phyloP scores from a whole-genome alignment of 129 eudicot species.

The Tanacetum coccineum region DNA sequence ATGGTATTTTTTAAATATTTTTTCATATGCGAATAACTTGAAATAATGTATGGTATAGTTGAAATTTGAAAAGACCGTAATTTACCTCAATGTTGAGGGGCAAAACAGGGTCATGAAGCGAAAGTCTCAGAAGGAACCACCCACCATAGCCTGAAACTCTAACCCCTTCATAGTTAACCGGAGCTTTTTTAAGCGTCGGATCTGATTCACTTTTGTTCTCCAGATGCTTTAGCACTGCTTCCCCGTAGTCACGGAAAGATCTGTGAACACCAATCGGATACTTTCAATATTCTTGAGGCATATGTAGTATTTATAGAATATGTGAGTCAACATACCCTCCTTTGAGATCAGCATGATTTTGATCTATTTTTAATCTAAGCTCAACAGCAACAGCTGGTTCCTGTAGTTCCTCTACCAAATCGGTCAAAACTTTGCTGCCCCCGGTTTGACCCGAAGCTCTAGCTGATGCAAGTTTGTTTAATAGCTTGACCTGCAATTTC shows the following conservation, averaged over 20 bases:
- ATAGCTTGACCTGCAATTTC: conserved; percentile 90
- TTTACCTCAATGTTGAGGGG: conserved; percentile 97
- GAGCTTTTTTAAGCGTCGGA: conserved; percentile 81
- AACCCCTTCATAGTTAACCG: conserved; percentile 91
- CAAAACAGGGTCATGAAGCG: conserved; percentile 97
- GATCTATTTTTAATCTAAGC: conserved; percentile 30
- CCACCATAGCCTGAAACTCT: conserved; percentile 95
- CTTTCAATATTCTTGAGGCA: not conserved
- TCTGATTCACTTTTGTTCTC: conserved; percentile 62
- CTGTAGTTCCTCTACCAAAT: conserved; percentile 82
- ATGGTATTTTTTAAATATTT: not conserved
- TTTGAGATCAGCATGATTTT: conserved; percentile 45
- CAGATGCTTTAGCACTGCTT: conserved; percentile 71
- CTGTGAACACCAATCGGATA: conserved; percentile 36
- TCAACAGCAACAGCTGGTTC: conserved; percentile 90
- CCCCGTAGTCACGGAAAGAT: conserved; percentile 92
- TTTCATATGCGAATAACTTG: not conserved
- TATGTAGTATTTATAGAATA: conserved; percentile 26
- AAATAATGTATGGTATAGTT: too few relatives aligned
- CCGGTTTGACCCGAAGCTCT: conserved; percentile 81
- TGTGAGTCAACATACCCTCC: conserved; percentile 13
- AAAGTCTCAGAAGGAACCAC: conserved; percentile 95
- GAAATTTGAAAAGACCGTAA: not conserved
- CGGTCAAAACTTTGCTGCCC: conserved; percentile 65
- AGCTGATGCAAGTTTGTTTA: conserved; percentile 97